These are phyloP conservation scores for Aspergillus sp. DNA, from an alignment of 2,329 filamentous ascomycete genomes.

Conservation along the genomic window DNA sequence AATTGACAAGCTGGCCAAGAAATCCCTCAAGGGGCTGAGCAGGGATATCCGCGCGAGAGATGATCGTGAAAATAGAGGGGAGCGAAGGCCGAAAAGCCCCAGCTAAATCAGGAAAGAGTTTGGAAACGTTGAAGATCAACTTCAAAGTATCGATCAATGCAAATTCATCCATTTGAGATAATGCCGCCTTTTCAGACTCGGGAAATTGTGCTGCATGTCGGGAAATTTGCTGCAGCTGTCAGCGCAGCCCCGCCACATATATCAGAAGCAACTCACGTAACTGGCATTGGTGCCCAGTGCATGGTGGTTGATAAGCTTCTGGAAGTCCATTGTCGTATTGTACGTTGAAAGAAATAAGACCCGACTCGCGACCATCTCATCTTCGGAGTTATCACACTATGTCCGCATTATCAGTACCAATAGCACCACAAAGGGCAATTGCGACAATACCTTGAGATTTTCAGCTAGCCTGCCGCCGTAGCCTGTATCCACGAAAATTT, in stretches of 20 bases:
- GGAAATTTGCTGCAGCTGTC: slow-evolving; percentile 48
- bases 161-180: slow-evolving; percentile 57
- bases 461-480: slow-evolving; percentile 60
- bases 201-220: slow-evolving; percentile 58
- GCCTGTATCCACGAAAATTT: slow-evolving; percentile 64
- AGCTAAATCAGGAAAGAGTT: slow-evolving; percentile 58
- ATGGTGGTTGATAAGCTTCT: slow-evolving; percentile 57
- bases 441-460: slow-evolving; percentile 51
- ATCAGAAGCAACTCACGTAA: slow-evolving; percentile 27
- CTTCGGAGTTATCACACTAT: slow-evolving; percentile 62
- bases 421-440: not conserved
- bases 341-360: slow-evolving; percentile 77
- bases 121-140: slow-evolving; percentile 78
- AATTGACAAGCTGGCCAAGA: slow-evolving; percentile 65
- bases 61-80: slow-evolving; percentile 60
- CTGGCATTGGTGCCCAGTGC: slow-evolving; percentile 60
- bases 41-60: slow-evolving; percentile 53
- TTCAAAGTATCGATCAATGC: slow-evolving; percentile 78
- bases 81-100: slow-evolving; percentile 60
- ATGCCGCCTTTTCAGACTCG: slow-evolving; percentile 27
- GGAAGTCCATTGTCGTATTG: slow-evolving; percentile 59
- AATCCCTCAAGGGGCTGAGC: slow-evolving; percentile 64
- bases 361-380: slow-evolving; percentile 77
- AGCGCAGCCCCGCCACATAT: slow-evolving; percentile 5
- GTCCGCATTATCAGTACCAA: slow-evolving; percentile 3